Conservation (phyloP, 805 yeast species). For the Candida sphagnicola region DNA sequence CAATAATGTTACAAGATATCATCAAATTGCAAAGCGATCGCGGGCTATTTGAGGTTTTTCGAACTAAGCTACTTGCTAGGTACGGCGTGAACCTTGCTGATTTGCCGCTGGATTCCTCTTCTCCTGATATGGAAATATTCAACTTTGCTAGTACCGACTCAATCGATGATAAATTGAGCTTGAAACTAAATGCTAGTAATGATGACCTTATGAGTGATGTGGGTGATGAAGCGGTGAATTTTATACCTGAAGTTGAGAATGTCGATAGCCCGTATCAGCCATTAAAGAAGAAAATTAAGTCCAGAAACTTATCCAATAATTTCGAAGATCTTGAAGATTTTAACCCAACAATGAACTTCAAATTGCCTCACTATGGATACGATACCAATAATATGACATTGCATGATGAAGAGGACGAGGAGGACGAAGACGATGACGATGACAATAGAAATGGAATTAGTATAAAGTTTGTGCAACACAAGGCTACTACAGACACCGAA, state of each 20-base stretch:
- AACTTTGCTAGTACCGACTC: slow-evolving; percentile 1
- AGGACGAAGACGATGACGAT: slow-evolving; percentile 7
- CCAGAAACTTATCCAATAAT: not conserved
- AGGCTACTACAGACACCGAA: not conserved
- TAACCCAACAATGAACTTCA: not conserved
- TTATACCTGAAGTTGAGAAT: not conserved
- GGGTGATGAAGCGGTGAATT: not conserved
- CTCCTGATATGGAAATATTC: not conserved
- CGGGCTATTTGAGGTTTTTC: slow-evolving; percentile 18
- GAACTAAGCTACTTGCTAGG: slow-evolving; percentile 8
- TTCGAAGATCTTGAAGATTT: slow-evolving; percentile 2
- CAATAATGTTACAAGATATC: slow-evolving; percentile 27
- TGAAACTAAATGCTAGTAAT: not conserved
- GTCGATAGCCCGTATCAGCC: not conserved
- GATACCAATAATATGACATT: slow-evolving; percentile 1
- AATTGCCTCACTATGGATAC: not conserved
- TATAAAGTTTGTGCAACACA: not conserved
- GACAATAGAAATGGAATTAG: not conserved
- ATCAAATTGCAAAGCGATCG: slow-evolving; percentile 26
- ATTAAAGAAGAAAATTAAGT: not conserved
- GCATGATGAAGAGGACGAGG: slow-evolving; percentile 1
- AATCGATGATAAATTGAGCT: not conserved
- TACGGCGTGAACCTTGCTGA: not conserved
- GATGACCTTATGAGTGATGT: not conserved
- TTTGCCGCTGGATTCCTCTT: not conserved